Evolutionary conservation across 2,329 filamentous ascomycete species (phyloP), one percentile per base, ranked within the genome.

Genomic region (Hypoxylon sp.): DNA sequence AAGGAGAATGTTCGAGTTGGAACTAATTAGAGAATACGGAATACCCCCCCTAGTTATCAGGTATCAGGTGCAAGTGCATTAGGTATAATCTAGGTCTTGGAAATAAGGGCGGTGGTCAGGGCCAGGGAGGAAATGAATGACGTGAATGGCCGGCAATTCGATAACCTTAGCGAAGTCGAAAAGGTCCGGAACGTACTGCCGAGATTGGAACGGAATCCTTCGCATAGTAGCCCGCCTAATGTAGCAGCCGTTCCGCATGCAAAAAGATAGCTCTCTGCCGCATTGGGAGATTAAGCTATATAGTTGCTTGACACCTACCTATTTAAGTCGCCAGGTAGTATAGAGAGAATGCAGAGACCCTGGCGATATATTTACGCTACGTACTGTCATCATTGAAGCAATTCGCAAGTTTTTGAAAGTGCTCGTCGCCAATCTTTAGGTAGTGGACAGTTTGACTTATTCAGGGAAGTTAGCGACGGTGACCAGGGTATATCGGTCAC

Each of bases 151-250:
- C 62, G 62, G 57, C 46, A 61, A 43, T 48, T 58, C 30, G 54
- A 41, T 43, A n/a, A n/a, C n/a, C n/a, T n/a, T n/a, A 50, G 44
- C 50, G 24, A 20, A 20, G 10, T 46, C 6, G 19, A 53, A 30
- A 43, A 22, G 19, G 19, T 19, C 26, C 50, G 60, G 61, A 22
- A 39, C 49, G 48, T 28, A 59, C 34, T 64, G 58, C 61, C 61
- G 61, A 64, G 62, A 62, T 58, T 61, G 55, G 64, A 62, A 64
- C 64, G 56, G 61, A 59, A 64, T 62, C 57, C 61, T 59, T 57
- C 57, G 55, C 61, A 44, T 51, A 53, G n/a, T 44, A 30, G 28
- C 47, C 61, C 61, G 60, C 41, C 51, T 59, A 46, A 64, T 59
- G 64, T 64, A 62, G 57, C 44, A 59, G 57, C 50, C 48, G 56